A percentile compares a stretch with the other conserved stretches of the same genome.
phyloP scores from a whole-genome alignment of 495 filamentous ascomycete species.

The Pseudotulostoma volvatum region DNA sequence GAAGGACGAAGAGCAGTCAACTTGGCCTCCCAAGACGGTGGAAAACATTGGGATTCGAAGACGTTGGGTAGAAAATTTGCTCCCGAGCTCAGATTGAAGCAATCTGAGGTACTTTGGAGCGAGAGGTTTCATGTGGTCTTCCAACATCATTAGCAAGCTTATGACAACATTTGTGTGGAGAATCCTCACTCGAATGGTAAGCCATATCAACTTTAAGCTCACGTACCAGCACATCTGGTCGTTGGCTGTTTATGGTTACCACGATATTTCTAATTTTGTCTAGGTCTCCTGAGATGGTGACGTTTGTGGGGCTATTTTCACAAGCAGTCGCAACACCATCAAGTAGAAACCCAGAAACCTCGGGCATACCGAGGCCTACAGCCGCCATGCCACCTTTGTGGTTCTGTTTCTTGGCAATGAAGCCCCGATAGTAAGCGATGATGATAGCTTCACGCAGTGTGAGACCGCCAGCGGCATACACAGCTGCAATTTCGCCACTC shows the following conservation, averaged over 20 bases:
- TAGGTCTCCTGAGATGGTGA: conserved; percentile 25
- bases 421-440: conserved; percentile 10
- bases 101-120: conserved; percentile 5
- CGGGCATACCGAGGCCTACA: conserved; percentile 13
- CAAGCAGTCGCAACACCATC: conserved; percentile 22
- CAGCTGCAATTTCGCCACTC: conserved; percentile 14
- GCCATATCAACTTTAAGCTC: conserved; percentile 19
- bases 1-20: neutral
- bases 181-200: conserved; percentile 21
- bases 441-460: conserved; percentile 5
- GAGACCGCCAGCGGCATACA: conserved; percentile 11
- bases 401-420: neutral
- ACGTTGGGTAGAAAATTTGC: neutral
- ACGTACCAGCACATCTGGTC: conserved; percentile 3
- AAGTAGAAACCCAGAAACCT: conserved; percentile 9
- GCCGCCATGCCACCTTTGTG: conserved; percentile 13
- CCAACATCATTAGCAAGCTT: neutral
- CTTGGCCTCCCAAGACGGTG: conserved; percentile 15
- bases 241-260: neutral
- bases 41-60: conserved; percentile 10
- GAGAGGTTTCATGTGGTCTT: neutral
- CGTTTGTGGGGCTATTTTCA: conserved; percentile 23
- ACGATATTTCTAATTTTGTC: conserved; percentile 8
- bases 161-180: neutral
- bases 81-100: conserved; percentile 1